Base-by-base conservation (phyloP, 495 filamentous ascomycete genomes). In the Amphirosellinia nigrospora region DNA sequence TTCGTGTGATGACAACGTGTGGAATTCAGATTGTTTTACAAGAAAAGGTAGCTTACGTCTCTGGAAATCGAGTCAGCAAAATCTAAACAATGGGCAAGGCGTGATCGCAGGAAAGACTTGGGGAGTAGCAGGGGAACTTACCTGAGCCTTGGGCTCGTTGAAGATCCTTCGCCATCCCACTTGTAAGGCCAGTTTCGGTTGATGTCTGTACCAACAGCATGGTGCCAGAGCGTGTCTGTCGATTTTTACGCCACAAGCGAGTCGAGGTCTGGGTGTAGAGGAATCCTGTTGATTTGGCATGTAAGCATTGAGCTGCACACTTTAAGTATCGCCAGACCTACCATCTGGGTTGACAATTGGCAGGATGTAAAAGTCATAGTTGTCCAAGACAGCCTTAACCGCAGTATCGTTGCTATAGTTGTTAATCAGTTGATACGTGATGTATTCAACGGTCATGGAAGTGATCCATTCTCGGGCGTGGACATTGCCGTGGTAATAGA, bases 201-300 rank as follows among this genome's bases (percentile, higher is more conserved):
- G 72, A 89, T 83, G 72, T 91, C 89, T 9, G 79, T 82, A 10
- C 89, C 89, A 30, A 89, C 43, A 71, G 86, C 89, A 45, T 74
- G 55, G 72, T 78, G 41, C 79, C 78, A 1, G 80, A 74, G 39
- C 76, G 80, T 9, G 80, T 77, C 67, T 88, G 86, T 13, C 89
- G 81, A 79, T 90, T 91, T 78, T 91, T 91, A 68, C 89, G 84
- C 89, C 89, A 91, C 60, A 90, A 73, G n/a, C 89, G 85, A 70
- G 86, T 81, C 36, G 61, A 84, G 28, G 84, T 85, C 72, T 91
- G 89, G 3, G 86, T 86, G 80, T 87, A 90, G 48, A 88, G 77
- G 73, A 91, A 90, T 58, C 85, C 84, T 68, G 15, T 59, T 58
- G 21, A 28, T 48, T 59, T 43, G 19, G 8, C n/a, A 28, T 34